Percentiles rank a stretch among this genome's conserved stretches.
phyloP scores from a whole-genome alignment of 2,329 filamentous ascomycete genomes.

The Xylaria sp. region DNA sequence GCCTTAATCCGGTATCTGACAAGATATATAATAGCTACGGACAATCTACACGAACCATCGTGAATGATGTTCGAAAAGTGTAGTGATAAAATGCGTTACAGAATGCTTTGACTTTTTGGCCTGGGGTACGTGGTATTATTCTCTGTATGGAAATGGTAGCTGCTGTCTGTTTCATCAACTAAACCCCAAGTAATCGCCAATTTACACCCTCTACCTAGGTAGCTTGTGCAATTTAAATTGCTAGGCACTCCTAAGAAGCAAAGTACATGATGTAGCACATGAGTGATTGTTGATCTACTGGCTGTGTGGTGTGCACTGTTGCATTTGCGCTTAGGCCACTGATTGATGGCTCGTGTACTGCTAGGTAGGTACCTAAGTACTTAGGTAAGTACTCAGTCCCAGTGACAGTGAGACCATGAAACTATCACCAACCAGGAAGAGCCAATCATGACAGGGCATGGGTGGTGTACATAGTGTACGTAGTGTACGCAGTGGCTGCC shows the following conservation, averaged over 20 bases:
- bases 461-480: not conserved
- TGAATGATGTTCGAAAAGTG: constrained; percentile 44
- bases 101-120: not conserved
- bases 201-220: too few relatives aligned
- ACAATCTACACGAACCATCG: constrained; percentile 79
- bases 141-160: not conserved
- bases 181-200: too few relatives aligned
- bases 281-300: too few relatives aligned
- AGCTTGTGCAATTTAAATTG: too few relatives aligned
- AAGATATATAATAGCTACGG: constrained; percentile 65
- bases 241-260: too few relatives aligned
- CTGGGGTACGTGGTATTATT: not conserved
- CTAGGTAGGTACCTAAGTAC: not conserved
- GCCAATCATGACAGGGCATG: not conserved
- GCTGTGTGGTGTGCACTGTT: too few relatives aligned
- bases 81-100: not conserved
- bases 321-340: too few relatives aligned
- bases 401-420: too few relatives aligned
- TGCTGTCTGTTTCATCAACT: too few relatives aligned
- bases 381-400: not conserved
- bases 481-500: too few relatives aligned
- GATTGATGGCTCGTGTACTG: not conserved
- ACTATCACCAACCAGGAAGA: not conserved
- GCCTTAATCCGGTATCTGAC: not conserved
- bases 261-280: too few relatives aligned